Conservation (phyloP, 345 rosid genomes). For the Excoecaria agallocha region DNA sequence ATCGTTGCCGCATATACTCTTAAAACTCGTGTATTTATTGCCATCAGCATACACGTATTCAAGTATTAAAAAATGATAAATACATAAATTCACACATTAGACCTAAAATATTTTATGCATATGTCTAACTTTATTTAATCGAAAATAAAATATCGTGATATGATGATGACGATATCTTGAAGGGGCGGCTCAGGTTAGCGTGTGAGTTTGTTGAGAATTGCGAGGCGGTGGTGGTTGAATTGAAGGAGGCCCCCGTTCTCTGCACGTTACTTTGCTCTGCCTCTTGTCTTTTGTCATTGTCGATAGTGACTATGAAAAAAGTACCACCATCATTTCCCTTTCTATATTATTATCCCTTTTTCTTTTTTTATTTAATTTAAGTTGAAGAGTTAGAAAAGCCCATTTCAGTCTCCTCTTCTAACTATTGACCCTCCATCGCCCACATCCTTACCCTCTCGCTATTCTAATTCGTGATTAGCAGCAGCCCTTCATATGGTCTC, state of each 20-base stretch:
- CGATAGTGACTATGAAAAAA: slow-evolving; percentile 3
- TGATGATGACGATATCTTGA: slow-evolving; percentile 3
- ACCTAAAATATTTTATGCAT: too few relatives aligned
- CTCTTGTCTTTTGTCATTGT: slow-evolving; percentile 26
- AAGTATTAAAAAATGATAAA: too few relatives aligned
- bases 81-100: too few relatives aligned
- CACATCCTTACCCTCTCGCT: background rate
- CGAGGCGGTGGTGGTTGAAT: slow-evolving; percentile 7
- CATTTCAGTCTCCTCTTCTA: too few relatives aligned
- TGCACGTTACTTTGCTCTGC: slow-evolving; percentile 22
- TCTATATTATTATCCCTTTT: background rate
- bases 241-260: slow-evolving; percentile 22
- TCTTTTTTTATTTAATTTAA: too few relatives aligned
- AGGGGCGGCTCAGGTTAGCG: slow-evolving; percentile 12
- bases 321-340: background rate
- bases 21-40: too few relatives aligned
- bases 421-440: background rate
- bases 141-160: background rate
- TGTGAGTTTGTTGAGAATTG: background rate
- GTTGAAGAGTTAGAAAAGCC: too few relatives aligned
- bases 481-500: background rate
- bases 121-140: too few relatives aligned
- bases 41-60: too few relatives aligned
- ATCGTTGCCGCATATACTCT: background rate
- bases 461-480: background rate